A percentile compares a stretch with the other conserved stretches of the same genome.
Evolutionary conservation across 805 yeast genomes (phyloP).

Genomic region (Hanseniaspora taiwanica): DNA sequence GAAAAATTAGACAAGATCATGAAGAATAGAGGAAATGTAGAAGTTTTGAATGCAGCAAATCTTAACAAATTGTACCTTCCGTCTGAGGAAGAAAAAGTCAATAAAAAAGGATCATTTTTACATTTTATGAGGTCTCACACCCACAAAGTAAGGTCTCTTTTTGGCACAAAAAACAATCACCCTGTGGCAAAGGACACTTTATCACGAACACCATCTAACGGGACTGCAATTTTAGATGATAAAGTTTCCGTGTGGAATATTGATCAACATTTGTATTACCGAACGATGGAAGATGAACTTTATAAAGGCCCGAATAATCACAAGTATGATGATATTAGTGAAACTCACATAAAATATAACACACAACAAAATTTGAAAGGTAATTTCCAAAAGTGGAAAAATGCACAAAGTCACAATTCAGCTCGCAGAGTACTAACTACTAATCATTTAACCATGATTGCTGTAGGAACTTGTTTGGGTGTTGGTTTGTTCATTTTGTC

Average conservation of each 20-base stretch:
- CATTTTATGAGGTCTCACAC: no score
- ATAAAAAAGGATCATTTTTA: no score
- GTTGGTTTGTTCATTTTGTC: conserved; percentile 51
- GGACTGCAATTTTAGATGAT: neutral
- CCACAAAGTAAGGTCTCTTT: no score
- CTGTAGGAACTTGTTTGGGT: conserved; percentile 56
- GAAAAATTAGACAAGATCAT: conserved; percentile 14
- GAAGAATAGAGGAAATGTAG: conserved; percentile 9
- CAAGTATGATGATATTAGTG: no score
- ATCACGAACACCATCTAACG: neutral
- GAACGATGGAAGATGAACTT: no score
- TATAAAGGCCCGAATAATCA: no score
- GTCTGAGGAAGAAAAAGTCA: no score
- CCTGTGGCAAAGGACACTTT: no score
- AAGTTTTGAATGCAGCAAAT: conserved; percentile 10
- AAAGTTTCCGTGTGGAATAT: neutral
- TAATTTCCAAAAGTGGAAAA: neutral
- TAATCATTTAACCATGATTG: conserved; percentile 50
- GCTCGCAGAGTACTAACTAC: conserved; percentile 33
- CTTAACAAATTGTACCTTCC: conserved; percentile 7
- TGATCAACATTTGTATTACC: neutral
- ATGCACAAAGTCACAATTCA: conserved; percentile 27
- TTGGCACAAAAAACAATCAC: neutral
- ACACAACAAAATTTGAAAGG: neutral
- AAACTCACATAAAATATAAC: no score